Evolutionary conservation across 768 basidiomycete species (phyloP).

Genomic region (Pleurotus eryngii): DNA sequence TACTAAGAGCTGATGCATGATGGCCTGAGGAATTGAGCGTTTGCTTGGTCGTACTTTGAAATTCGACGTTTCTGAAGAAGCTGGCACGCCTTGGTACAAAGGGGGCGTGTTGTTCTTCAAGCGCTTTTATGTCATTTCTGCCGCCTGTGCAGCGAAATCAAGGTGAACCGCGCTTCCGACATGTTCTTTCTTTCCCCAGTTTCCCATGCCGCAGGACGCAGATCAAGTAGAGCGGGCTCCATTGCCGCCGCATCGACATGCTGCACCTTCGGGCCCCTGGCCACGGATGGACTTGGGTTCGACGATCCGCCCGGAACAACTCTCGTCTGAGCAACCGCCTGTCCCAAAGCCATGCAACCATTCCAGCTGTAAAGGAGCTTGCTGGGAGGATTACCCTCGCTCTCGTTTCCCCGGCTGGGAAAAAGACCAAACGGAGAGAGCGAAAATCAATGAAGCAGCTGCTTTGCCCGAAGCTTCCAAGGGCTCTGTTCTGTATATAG

Average conservation of each 20-base stretch:
- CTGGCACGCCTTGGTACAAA: too few relatives aligned
- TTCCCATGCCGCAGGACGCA: too few relatives aligned
- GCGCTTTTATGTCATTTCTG: too few relatives aligned
- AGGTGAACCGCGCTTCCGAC: too few relatives aligned
- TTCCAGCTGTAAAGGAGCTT: neutral
- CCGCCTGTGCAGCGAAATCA: too few relatives aligned
- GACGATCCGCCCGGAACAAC: neutral
- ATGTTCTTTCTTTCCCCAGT: too few relatives aligned
- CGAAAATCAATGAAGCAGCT: conserved; percentile 23
- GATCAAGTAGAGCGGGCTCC: too few relatives aligned
- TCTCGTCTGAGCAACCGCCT: conserved; percentile 2
- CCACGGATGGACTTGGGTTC: conserved; percentile 23
- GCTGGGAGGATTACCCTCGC: conserved; percentile 35
- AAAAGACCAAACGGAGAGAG: conserved; percentile 27
- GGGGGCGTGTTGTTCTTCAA: too few relatives aligned
- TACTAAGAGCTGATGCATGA: too few relatives aligned
- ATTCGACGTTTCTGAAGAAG: too few relatives aligned
- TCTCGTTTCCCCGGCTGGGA: conserved; percentile 42
- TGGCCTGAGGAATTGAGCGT: too few relatives aligned
- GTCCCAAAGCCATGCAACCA: conserved; percentile 5
- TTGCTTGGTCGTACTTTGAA: too few relatives aligned
- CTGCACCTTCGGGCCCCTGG: conserved; percentile 26
- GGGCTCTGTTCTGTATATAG: neutral
- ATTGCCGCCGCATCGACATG: conserved; percentile 10
- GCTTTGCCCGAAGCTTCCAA: neutral